Conservation (phyloP, 1,139 yeast genomes). For the Lodderomyces jiufengensis region DNA sequence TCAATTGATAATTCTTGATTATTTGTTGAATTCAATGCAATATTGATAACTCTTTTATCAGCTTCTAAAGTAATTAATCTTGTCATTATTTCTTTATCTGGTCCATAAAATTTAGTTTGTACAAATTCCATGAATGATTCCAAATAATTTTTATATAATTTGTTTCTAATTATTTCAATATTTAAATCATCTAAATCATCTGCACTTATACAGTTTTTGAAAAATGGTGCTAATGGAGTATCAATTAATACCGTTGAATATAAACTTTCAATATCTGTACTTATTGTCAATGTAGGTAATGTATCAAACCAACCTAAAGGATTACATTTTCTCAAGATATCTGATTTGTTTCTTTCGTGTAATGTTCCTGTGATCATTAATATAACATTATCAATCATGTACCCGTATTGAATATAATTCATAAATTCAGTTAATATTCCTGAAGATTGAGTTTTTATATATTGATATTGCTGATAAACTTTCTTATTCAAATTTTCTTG, state of each 20-base stretch:
- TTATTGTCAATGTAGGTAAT: constrained; percentile 88
- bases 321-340: constrained; percentile 84
- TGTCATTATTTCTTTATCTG: constrained; percentile 80
- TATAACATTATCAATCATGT: constrained; percentile 97
- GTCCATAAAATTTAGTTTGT: constrained; percentile 57
- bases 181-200: constrained; percentile 96
- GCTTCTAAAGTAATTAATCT: constrained; percentile 84
- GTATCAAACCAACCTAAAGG: constrained; percentile 99
- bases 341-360: constrained; percentile 88
- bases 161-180: constrained; percentile 91
- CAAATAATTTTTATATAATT: constrained; percentile 85
- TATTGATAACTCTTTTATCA: constrained; percentile 90
- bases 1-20: constrained; percentile 66
- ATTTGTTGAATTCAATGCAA: constrained; percentile 83
- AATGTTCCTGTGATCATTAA: constrained; percentile 95
- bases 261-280: constrained; percentile 91
- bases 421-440: constrained; percentile 77
- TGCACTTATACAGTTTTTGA: constrained; percentile 86
- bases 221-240: constrained; percentile 96
- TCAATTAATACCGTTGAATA: constrained; percentile 94
- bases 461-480: constrained; percentile 79
- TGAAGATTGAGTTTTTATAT: constrained; percentile 79
- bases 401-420: constrained; percentile 91
- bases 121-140: constrained; percentile 81
- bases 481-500: constrained; percentile 76